Conservation (phyloP, 1,139 yeast species). For the Sugiyamaella grinbergsii region DNA sequence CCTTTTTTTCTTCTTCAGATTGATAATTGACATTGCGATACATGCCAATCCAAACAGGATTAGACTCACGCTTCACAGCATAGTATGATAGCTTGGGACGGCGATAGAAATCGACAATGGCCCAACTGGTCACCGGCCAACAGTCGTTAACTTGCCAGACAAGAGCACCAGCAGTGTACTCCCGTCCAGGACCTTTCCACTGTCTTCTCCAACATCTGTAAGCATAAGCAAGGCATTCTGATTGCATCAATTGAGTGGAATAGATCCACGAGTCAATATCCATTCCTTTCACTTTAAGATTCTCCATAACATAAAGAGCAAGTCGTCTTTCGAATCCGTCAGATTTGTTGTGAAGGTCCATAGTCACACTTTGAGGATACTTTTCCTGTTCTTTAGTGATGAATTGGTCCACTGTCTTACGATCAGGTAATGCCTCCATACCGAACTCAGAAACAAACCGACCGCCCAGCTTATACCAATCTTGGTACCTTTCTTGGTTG, state of each 20-base stretch:
- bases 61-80: conserved; percentile 50
- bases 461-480: conserved; percentile 50
- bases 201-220: conserved; percentile 51
- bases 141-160: conserved; percentile 58
- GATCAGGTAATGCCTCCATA: conserved; percentile 49
- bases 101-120: conserved; percentile 47
- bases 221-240: conserved; percentile 53
- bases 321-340: conserved; percentile 51
- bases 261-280: conserved; percentile 50
- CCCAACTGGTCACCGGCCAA: conserved; percentile 55
- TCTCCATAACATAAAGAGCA: conserved; percentile 51
- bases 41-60: conserved; percentile 45
- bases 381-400: conserved; percentile 43
- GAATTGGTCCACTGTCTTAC: conserved; percentile 40
- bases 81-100: conserved; percentile 51
- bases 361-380: conserved; percentile 46
- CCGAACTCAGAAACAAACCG: conserved; percentile 54
- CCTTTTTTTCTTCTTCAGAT: conserved; percentile 18
- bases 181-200: conserved; percentile 46
- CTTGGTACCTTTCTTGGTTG: conserved; percentile 49
- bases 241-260: conserved; percentile 53
- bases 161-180: conserved; percentile 48
- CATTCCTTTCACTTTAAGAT: conserved; percentile 42
- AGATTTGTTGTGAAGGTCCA: conserved; percentile 49
- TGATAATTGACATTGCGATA: conserved; percentile 38